Evolutionary conservation across 1,284 basidiomycete species (phyloP).

Genomic region (Jaminaea rosea): DNA sequence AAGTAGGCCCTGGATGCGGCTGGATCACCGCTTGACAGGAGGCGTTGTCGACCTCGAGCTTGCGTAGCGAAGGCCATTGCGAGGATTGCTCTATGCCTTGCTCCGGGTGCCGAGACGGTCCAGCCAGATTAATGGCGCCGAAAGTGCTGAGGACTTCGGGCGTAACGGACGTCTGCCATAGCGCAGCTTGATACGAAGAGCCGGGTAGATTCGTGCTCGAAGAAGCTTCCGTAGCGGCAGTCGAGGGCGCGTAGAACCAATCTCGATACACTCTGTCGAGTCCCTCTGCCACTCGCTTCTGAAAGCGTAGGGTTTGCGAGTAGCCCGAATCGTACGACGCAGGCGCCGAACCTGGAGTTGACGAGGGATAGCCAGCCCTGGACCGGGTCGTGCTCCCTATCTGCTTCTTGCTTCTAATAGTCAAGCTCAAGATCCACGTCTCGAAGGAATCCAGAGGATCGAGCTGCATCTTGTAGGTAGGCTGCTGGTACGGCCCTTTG

Average conservation of each 20-base stretch:
- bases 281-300: conserved; percentile 26
- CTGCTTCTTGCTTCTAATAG: no score
- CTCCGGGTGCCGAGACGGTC: background rate
- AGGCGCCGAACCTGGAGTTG: no score
- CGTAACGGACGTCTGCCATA: background rate
- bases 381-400: no score
- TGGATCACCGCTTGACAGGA: conserved; percentile 25
- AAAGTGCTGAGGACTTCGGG: conserved; percentile 3
- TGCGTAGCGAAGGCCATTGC: background rate
- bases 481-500: no score
- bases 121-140: conserved; percentile 3
- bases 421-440: conserved; percentile 25
- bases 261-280: conserved; percentile 30
- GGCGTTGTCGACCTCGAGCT: conserved; percentile 24
- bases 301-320: conserved; percentile 15
- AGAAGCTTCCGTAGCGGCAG: background rate
- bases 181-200: background rate
- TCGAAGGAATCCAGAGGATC: conserved; percentile 35
- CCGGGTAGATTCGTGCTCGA: background rate
- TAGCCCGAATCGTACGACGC: no score
- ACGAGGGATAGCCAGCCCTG: no score
- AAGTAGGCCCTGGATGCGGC: conserved; percentile 15
- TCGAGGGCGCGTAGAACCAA: conserved; percentile 18
- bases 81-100: background rate
- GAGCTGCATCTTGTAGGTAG: conserved; percentile 27